Evolutionary conservation across 768 basidiomycete species (phyloP), one percentile per base, ranked within the genome.

Genomic region (Pholiota microspora): DNA sequence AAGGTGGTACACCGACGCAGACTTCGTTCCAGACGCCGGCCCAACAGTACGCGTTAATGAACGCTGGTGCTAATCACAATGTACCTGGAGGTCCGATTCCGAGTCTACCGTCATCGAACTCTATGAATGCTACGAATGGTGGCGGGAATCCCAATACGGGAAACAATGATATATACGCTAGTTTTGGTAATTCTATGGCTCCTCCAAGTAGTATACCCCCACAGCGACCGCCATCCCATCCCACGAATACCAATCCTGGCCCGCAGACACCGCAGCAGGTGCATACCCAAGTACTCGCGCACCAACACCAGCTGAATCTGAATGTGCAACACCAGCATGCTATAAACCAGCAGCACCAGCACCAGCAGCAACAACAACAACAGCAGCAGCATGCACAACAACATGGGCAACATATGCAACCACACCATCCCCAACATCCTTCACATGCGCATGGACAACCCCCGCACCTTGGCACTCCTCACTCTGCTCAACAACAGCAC

Each of bases 41-140:
- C 2, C 86, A 89, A 62, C 80, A 82, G 52, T 77, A 79, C 56
- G 81, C 81, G 52, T 77, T 83, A 62, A 82, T 84, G 74, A 77
- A 73, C 47, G 40, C 10, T 58, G 57, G 29, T 28, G 27, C 35
- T 4, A 27, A 18, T 12, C 18, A 12, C 24, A 35, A 25, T 35
- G 35, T 2, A 10, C 10, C 40, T 21, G 38, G n/a, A 15, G 51
- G 28, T 15, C 34, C 21, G 12, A 28, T 28, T 31, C 16, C 18
- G 9, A 40, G 16, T 5, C 18, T 15, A 13, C 1, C 51, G 21
- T 27, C 36, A 7, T 35, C 35, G n/a, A 28, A 15, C 25, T 5
- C 36, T 18, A 28, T 16, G 5, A 50, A 50, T 15, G 40, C 25
- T 1, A 21, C 34, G 23, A 42, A 40, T 21, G 50, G 50, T n/a